phyloP scores from a whole-genome alignment of 2,329 filamentous ascomycete genomes.

The Ceratocystis papillata region DNA sequence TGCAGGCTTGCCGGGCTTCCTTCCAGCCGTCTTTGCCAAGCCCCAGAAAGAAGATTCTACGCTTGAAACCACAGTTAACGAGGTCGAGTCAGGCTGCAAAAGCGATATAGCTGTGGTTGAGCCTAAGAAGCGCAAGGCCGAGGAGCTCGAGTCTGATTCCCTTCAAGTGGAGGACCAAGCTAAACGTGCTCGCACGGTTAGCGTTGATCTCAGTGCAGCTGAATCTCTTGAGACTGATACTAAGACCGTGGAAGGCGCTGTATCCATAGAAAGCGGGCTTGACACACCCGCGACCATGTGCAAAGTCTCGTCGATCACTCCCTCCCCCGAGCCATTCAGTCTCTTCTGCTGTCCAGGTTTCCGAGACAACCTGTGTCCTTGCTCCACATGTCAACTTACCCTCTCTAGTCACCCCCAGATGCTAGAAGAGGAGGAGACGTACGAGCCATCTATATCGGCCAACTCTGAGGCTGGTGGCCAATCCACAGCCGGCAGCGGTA shows the following conservation, averaged over 20 bases:
- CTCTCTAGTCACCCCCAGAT: constrained; percentile 66
- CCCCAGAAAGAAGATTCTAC: constrained; percentile 24
- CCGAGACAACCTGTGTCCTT: constrained; percentile 72
- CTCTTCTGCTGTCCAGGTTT: constrained; percentile 74
- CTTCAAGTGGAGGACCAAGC: constrained; percentile 42
- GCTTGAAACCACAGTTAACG: constrained; percentile 23
- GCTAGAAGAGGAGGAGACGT: constrained; percentile 85
- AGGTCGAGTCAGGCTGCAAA: constrained; percentile 2
- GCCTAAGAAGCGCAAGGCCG: constrained; percentile 57
- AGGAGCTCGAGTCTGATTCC: constrained; percentile 36
- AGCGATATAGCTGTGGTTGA: constrained; percentile 18
- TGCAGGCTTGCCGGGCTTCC: constrained; percentile 66
- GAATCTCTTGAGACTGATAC: not conserved
- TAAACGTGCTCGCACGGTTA: constrained; percentile 2
- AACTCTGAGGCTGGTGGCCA: constrained; percentile 45
- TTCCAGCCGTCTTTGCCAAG: constrained; percentile 54
- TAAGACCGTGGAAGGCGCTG: constrained; percentile 18
- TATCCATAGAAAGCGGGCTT: constrained; percentile 24
- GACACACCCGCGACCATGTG: constrained; percentile 34
- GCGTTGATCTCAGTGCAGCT: not conserved
- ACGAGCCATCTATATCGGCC: constrained; percentile 79
- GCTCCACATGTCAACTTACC: constrained; percentile 63
- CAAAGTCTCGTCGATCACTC: constrained; percentile 48
- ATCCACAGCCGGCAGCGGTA: constrained; percentile 61
- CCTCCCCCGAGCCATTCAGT: constrained; percentile 54